Percentiles rank a stretch among this genome's conserved stretches.
These are phyloP conservation scores for apple (Malus domestica) DNA, from an alignment of 306 rosid genomes.

Conservation along the genomic window ASM211411v1 NC_041801.1:5992001-5992500, in stretches of 20 bases:
- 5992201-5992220: not conserved
- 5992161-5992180: not conserved
- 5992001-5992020: not conserved
- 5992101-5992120: conserved; percentile 9
- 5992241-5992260: conserved; percentile 1
- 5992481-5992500: no score
- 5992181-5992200: not conserved
- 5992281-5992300: not conserved
- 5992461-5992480: no score
- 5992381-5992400: no score
- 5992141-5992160: not conserved
- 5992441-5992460: no score
- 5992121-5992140: not conserved
- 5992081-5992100: not conserved
- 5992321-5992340: not conserved
- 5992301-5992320: not conserved
- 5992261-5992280: not conserved
- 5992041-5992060: not conserved
- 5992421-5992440: no score
- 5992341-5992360: no score
- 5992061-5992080: not conserved
- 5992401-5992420: no score
- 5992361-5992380: no score
- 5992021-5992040: not conserved
- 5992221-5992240: not conserved